Conservation (phyloP, 768 basidiomycete species). For the Fibroporia radiculosa region DNA sequence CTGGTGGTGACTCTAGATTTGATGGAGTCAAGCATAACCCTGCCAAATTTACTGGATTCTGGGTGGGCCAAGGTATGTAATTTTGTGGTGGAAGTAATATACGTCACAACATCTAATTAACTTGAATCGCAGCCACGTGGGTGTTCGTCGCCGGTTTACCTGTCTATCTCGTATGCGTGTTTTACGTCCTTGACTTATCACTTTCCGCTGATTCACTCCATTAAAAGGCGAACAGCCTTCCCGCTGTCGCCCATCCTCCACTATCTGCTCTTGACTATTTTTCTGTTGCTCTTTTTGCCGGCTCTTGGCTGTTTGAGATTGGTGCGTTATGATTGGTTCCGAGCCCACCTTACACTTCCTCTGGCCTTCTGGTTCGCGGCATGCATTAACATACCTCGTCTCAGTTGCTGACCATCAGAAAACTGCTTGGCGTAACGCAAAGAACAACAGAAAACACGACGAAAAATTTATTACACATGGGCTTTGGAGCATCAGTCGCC, state of each 20-base stretch:
- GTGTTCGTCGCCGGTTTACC: conserved; percentile 61
- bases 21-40: conserved; percentile 47
- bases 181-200: neutral
- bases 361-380: neutral
- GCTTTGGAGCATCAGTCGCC: conserved; percentile 59
- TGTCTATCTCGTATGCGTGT: conserved; percentile 41
- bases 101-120: neutral
- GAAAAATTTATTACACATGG: conserved; percentile 64
- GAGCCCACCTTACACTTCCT: neutral
- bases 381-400: neutral
- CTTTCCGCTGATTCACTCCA: neutral
- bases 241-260: conserved; percentile 39
- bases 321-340: conserved; percentile 10
- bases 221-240: conserved; percentile 41
- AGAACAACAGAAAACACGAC: conserved; percentile 56
- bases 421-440: conserved; percentile 48
- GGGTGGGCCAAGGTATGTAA: conserved; percentile 50
- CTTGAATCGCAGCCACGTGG: conserved; percentile 44
- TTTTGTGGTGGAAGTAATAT: neutral
- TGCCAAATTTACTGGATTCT: conserved; percentile 43
- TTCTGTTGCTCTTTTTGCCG: conserved; percentile 43
- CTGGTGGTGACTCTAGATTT: conserved; percentile 60
- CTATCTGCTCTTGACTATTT: conserved; percentile 49
- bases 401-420: conserved; percentile 61
- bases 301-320: conserved; percentile 54